Evolutionary conservation across 306 rosid genomes (phyloP), one percentile per base, ranked within the genome.

Genomic region (Albizia julibrissin): DNA sequence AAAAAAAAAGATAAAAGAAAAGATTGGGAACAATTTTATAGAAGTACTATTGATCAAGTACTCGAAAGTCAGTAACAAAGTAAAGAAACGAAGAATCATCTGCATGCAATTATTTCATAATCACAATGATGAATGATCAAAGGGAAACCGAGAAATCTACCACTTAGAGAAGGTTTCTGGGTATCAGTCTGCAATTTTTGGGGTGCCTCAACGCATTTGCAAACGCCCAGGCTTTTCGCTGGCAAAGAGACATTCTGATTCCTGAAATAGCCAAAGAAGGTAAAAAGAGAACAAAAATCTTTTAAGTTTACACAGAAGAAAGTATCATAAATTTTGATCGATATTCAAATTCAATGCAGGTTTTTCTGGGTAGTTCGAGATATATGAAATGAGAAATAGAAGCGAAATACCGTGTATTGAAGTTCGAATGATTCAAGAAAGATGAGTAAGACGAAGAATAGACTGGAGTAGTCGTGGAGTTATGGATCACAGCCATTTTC

Each of bases 131-230:
- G 18, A 46, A 46, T 9, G 47, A 10, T 15, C 31, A 46, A 14
- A 15, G 33, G 7, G 49, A 34, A 21, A 6, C 22, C 31, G 31
- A 26, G 33, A 44, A 72, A 43, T 10, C 47, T 37, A 37, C 14
- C 39, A 3, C 9, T 34, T 37, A 31, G 21, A 24, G 62, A 59
- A 71, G 49, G 33, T 21, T 66, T 75, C 19, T 12, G 8, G 26
- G 68, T 80, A 89, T 97, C 95, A 19, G 92, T 89, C 80, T 86
- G 84, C 69, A 81, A 85, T 69, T 90, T 92, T 74, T 92, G 94
- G 27, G 94, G 92, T 16, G 87, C 40, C 10, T 93, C 90, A 77
- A 91, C 85, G 72, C 98, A 95, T 86, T 83, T 95, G 21, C 88
- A 88, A 79, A 89, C 62, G 80, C 87, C 75, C 65, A 74, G 16